Evolutionary conservation across 2,329 filamentous ascomycete genomes (phyloP).

Genomic region (Monosporascus cannonballus): DNA sequence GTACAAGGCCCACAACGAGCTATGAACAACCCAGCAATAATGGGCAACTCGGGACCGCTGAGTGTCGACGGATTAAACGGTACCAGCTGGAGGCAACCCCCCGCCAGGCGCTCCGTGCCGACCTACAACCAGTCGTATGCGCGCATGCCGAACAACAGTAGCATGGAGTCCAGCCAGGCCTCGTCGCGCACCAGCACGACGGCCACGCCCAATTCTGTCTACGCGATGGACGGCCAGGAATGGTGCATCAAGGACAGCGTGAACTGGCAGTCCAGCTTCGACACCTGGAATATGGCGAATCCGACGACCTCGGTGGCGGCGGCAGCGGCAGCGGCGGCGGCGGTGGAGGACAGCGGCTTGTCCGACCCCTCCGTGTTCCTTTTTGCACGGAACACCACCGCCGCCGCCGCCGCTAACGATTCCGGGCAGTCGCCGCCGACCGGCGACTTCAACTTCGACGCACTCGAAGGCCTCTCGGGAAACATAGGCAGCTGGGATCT

Average conservation of each 20-base stretch:
- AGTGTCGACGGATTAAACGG: slow-evolving; percentile 12
- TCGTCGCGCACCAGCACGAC: slow-evolving; percentile 8
- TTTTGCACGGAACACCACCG: slow-evolving; percentile 17
- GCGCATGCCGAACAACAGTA: slow-evolving; percentile 11
- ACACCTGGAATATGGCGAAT: slow-evolving; percentile 41
- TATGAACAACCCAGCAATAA: slow-evolving; percentile 10
- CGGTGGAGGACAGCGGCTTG: slow-evolving; percentile 20
- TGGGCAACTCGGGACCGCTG: slow-evolving; percentile 16
- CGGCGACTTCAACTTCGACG: slow-evolving; percentile 23
- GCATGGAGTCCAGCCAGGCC: slow-evolving; percentile 9
- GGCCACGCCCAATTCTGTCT: slow-evolving; percentile 24
- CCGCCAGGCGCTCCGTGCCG: slow-evolving; percentile 19
- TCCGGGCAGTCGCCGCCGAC: slow-evolving; percentile 11
- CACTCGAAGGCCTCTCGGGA: slow-evolving; percentile 17
- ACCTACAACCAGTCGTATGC: slow-evolving; percentile 23
- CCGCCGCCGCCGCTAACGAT: slow-evolving; percentile 5
- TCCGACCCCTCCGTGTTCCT: slow-evolving; percentile 25
- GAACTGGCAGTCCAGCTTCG: slow-evolving; percentile 53
- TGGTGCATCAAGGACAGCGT: slow-evolving; percentile 54
- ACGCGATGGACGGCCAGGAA: slow-evolving; percentile 45
- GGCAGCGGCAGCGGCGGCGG: slow-evolving; percentile 2
- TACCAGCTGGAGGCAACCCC: slow-evolving; percentile 18
- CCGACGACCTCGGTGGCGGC: slow-evolving; percentile 11
- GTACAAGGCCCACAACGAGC: slow-evolving; percentile 12
- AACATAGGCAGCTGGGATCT: slow-evolving; percentile 24